These are phyloP conservation scores for Phytophthora meadii DNA, from an alignment of 352 stramenopile species.

Conservation along the genomic window DNA sequence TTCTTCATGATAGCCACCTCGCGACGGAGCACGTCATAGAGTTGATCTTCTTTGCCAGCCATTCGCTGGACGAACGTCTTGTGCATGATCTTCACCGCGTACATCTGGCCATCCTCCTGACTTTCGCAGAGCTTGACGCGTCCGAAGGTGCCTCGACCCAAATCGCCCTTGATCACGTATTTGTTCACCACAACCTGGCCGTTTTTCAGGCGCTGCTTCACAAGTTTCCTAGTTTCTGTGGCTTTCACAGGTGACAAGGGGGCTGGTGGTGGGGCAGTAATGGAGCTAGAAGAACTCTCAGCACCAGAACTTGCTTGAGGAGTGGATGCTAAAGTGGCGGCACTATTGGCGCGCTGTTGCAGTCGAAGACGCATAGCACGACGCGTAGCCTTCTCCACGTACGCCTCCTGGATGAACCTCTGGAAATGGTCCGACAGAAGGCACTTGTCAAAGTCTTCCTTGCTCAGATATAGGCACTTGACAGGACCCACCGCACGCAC, in stretches of 20 bases:
- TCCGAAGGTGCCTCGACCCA: slow-evolving; percentile 93
- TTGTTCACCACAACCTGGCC: slow-evolving; percentile 93
- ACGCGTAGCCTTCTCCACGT: slow-evolving; percentile 86
- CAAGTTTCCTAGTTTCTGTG: slow-evolving; percentile 81
- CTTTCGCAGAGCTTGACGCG: slow-evolving; percentile 85
- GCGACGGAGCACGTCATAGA: slow-evolving; percentile 82
- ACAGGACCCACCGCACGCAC: slow-evolving; percentile 81
- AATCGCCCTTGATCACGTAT: slow-evolving; percentile 92
- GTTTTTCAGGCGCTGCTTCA: slow-evolving; percentile 86
- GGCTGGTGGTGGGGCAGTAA: slow-evolving; percentile 47
- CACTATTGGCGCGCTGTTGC: slow-evolving; percentile 61
- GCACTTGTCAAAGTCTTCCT: slow-evolving; percentile 90
- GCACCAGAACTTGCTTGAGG: slow-evolving; percentile 28
- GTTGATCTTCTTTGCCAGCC: slow-evolving; percentile 85
- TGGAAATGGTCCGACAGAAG: slow-evolving; percentile 86
- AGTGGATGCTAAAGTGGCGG: slow-evolving; percentile 18
- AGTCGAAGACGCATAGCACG: slow-evolving; percentile 82
- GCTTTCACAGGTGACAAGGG: slow-evolving; percentile 63
- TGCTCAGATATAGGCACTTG: slow-evolving; percentile 88
- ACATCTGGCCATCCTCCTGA: slow-evolving; percentile 82
- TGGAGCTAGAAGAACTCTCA: slow-evolving; percentile 36
- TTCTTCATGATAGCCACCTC: slow-evolving; percentile 98
- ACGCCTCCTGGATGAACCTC: slow-evolving; percentile 85
- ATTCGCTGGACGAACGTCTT: slow-evolving; percentile 92
- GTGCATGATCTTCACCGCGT: slow-evolving; percentile 92